These are phyloP conservation scores for Glycine soja DNA, from an alignment of 306 rosid genomes.

Conservation along the genomic window DNA sequence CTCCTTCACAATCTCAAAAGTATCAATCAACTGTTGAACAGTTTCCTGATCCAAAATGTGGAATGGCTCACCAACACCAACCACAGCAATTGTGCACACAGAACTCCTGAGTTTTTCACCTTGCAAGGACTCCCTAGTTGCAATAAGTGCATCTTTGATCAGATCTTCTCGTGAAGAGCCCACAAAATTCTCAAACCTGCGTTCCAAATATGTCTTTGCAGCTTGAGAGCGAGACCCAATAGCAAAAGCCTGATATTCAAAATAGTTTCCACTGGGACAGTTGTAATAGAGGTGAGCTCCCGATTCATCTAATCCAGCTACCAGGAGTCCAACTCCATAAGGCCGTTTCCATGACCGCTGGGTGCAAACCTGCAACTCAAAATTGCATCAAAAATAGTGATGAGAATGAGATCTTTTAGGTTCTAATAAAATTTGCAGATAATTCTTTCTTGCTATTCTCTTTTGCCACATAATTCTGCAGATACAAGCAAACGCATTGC, in stretches of 20 bases:
- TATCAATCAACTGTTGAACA: conserved; percentile 43
- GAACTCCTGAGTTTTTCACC: conserved; percentile 93
- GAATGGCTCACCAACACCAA: conserved; percentile 56
- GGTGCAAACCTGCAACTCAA: conserved; percentile 85
- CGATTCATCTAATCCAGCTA: conserved; percentile 92
- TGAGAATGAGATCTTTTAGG: too few relatives aligned
- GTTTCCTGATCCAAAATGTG: too few relatives aligned
- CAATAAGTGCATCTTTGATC: conserved; percentile 95
- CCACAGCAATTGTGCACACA: conserved; percentile 85
- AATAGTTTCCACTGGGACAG: conserved; percentile 99
- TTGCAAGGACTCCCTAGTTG: conserved; percentile 95
- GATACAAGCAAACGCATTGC: too few relatives aligned
- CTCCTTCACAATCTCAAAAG: conserved; percentile 85
- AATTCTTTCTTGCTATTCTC: too few relatives aligned
- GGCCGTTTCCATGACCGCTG: conserved; percentile 99
- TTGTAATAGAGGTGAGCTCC: conserved; percentile 99
- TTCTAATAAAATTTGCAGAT: too few relatives aligned
- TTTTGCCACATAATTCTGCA: too few relatives aligned
- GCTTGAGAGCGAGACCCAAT: conserved; percentile 99
- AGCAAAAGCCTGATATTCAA: conserved; percentile 97
- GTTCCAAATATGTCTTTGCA: conserved; percentile 97
- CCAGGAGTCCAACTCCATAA: conserved; percentile 95
- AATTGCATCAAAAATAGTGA: too few relatives aligned
- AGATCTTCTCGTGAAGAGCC: conserved; percentile 80
- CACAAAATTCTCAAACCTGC: conserved; percentile 72